These are phyloP conservation scores for Camellia oleifera DNA, from an alignment of 179 eudicot genomes.

Conservation along the genomic window DNA sequence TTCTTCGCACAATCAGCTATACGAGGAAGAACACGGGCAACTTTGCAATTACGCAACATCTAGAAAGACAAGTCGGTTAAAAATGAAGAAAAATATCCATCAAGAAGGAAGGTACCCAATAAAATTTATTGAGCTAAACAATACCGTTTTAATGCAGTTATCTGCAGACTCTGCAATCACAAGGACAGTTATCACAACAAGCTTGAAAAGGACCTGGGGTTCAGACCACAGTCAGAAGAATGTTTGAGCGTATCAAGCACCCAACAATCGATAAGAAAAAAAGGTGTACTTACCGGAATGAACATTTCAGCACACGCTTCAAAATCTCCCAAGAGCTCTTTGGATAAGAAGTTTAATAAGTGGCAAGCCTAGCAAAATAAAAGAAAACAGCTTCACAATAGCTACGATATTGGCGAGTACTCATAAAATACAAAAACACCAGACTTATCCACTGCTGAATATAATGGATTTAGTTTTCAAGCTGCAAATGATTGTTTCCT, in stretches of 20 bases:
- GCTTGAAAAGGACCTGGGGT: constrained; percentile 90
- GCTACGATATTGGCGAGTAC: background rate
- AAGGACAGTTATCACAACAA: constrained; percentile 98
- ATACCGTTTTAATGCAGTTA: constrained; percentile 99
- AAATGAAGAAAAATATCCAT: constrained; percentile 8
- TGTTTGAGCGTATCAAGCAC: constrained; percentile 13
- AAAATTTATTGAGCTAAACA: background rate
- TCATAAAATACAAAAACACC: background rate
- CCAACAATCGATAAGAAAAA: constrained; percentile 6
- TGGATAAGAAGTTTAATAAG: constrained; percentile 73
- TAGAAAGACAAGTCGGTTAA: constrained; percentile 29
- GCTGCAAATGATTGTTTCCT: background rate
- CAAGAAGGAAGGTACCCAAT: background rate
- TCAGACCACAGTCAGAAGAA: constrained; percentile 33
- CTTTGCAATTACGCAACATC: constrained; percentile 99
- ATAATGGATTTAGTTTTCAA: background rate
- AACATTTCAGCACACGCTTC: constrained; percentile 94
- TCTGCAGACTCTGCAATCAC: constrained; percentile 99
- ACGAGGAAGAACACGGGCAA: constrained; percentile 81
- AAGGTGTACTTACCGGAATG: constrained; percentile 66
- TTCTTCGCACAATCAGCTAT: constrained; percentile 92
- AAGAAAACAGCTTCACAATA: constrained; percentile 8
- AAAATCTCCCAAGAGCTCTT: constrained; percentile 96
- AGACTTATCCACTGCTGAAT: background rate
- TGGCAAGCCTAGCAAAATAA: constrained; percentile 73